Evolutionary conservation across 768 basidiomycete species (phyloP).

Genomic region (Serendipita sp.): DNA sequence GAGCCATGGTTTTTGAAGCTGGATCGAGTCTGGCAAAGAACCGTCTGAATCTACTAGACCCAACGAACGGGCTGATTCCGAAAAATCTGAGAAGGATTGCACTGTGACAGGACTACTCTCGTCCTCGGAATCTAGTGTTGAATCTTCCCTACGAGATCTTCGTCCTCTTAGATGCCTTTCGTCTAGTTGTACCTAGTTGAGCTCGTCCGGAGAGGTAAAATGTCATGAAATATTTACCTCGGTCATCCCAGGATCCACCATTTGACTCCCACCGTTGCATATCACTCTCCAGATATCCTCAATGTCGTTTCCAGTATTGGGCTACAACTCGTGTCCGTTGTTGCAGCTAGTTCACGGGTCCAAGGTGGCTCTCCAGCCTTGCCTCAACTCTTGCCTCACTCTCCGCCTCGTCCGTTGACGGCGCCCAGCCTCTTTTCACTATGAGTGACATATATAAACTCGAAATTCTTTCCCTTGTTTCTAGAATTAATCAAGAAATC

Average conservation of each 20-base stretch:
- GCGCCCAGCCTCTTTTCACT: background rate
- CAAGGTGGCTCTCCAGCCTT: background rate
- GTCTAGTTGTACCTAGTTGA: background rate
- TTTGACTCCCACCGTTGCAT: background rate
- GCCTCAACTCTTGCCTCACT: background rate
- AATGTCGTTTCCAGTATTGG: background rate
- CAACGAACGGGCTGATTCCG: background rate
- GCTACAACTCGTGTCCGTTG: background rate
- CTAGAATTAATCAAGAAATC: slow-evolving; percentile 84
- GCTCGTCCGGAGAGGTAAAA: no score
- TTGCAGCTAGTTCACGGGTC: background rate
- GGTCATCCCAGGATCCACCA: background rate
- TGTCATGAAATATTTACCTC: background rate
- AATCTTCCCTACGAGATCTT: background rate
- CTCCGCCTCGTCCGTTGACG: no score
- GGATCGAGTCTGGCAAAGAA: slow-evolving; percentile 13
- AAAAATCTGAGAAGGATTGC: background rate
- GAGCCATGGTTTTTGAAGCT: slow-evolving; percentile 13
- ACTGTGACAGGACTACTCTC: background rate
- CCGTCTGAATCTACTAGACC: slow-evolving; percentile 6
- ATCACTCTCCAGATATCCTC: background rate
- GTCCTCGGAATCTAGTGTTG: background rate
- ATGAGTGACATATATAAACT: slow-evolving; percentile 69
- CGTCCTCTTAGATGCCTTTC: background rate
- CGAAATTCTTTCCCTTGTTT: slow-evolving; percentile 80